Conservation (phyloP, 345 rosid species). For the Salix dunnii region DNA sequence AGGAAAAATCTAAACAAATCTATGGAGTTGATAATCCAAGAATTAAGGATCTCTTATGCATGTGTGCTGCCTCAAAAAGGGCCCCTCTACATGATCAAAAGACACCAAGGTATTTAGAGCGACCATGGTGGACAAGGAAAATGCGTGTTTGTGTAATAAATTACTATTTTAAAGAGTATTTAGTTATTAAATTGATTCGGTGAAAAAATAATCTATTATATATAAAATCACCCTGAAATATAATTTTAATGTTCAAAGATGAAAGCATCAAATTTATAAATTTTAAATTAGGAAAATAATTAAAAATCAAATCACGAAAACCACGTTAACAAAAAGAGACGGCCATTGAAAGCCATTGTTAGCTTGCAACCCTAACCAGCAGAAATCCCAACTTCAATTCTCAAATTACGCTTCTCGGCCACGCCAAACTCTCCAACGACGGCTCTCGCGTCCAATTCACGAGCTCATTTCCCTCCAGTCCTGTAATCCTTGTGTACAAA, state of each 20-base stretch:
- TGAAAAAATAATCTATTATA: too few species aligned
- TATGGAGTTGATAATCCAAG: neutral
- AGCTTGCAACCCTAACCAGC: slow-evolving; percentile 18
- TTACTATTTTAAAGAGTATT: too few species aligned
- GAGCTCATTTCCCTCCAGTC: slow-evolving; percentile 25
- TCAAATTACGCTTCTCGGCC: slow-evolving; percentile 32
- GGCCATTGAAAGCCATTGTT: too few species aligned
- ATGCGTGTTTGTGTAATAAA: too few species aligned
- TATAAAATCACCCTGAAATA: too few species aligned
- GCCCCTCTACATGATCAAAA: neutral
- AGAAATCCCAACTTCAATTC: slow-evolving; percentile 30
- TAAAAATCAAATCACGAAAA: too few species aligned
- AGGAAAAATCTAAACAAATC: too few species aligned
- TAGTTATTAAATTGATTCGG: too few species aligned
- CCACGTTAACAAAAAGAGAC: too few species aligned
- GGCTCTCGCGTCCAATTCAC: slow-evolving; percentile 32
- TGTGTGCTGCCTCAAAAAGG: neutral
- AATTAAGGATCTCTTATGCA: neutral
- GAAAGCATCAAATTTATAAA: too few species aligned
- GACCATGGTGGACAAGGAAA: neutral
- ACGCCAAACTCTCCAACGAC: slow-evolving; percentile 27
- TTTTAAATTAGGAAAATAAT: too few species aligned
- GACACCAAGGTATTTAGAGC: neutral
- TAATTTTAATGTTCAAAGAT: too few species aligned
- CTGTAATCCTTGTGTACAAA: slow-evolving; percentile 31